phyloP scores from a whole-genome alignment of 225 moss, liverwort and hornwort genomes.

The Bryum argenteum region DNA sequence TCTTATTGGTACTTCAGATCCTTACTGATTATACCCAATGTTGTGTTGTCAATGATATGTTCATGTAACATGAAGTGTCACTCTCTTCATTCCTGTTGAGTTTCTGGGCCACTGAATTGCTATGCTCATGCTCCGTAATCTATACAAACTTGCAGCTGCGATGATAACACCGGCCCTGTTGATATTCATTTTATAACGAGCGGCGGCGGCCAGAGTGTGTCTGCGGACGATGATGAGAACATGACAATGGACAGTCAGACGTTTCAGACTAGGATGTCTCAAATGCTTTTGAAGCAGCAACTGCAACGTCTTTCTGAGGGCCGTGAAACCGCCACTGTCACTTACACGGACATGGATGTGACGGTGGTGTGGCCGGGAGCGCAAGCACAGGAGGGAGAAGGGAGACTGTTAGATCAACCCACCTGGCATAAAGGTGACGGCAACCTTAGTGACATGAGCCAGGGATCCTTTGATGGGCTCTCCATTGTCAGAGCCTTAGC shows the following conservation, averaged over 20 bases:
- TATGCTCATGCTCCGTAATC: background rate
- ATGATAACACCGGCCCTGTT: conserved; percentile 62
- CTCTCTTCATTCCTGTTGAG: background rate
- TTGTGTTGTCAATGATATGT: conserved; percentile 4
- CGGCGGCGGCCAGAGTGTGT: conserved; percentile 38
- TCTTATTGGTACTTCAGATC: background rate
- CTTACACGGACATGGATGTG: conserved; percentile 50
- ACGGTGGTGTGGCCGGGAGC: conserved; percentile 19
- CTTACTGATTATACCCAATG: background rate
- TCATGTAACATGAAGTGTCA: background rate
- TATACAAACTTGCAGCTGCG: conserved; percentile 43
- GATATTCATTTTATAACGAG: conserved; percentile 56
- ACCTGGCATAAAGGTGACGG: conserved; percentile 53
- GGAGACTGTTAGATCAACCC: conserved; percentile 20
- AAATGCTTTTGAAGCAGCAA: conserved; percentile 37
- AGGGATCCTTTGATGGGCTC: conserved; percentile 30
- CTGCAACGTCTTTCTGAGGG: conserved; percentile 44
- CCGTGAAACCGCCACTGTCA: conserved; percentile 31
- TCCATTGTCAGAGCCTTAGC: conserved; percentile 33
- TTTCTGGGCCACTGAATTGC: conserved; percentile 8
- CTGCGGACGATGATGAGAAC: conserved; percentile 51
- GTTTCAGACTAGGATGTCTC: conserved; percentile 55
- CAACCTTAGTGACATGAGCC: conserved; percentile 54
- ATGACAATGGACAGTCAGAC: conserved; percentile 66
- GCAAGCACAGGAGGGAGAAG: conserved; percentile 25